A percentile compares a stretch with the other conserved stretches of the same genome.
Conservation (phyloP, 768 basidiomycete species). For the Leccinum sublutescens region DNA sequence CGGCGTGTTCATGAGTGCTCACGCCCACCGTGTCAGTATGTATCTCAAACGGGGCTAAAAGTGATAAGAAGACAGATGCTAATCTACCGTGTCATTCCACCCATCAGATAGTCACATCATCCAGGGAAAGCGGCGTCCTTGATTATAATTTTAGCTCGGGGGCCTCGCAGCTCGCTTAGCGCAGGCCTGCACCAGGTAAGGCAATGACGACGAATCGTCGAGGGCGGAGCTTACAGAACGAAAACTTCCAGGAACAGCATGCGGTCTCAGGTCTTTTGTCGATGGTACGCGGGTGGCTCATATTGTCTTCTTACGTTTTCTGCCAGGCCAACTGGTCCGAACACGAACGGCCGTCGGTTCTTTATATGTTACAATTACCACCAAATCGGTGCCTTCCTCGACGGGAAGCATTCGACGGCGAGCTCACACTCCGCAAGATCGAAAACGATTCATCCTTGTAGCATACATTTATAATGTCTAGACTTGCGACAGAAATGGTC, state of each 20-base stretch:
- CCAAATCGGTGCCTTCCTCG: too few relatives aligned
- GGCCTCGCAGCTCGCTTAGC: not conserved
- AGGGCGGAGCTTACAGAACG: conserved; percentile 54
- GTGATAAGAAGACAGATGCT: not conserved
- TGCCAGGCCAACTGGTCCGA: conserved; percentile 83
- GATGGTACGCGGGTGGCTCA: conserved; percentile 57
- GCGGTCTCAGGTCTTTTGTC: conserved; percentile 81
- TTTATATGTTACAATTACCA: not conserved
- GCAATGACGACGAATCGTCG: conserved; percentile 69
- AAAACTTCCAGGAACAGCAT: conserved; percentile 93
- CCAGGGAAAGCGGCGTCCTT: conserved; percentile 87
- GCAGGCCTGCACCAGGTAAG: conserved; percentile 86
- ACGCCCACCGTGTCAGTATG: too few relatives aligned
- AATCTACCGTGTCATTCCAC: not conserved
- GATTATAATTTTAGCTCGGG: conserved; percentile 4
- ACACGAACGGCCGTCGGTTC: conserved; percentile 37
- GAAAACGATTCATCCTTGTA: conserved; percentile 56
- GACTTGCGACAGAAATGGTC: not conserved
- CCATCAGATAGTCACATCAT: conserved; percentile 57
- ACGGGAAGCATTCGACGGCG: conserved; percentile 57
- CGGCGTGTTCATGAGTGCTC: too few relatives aligned
- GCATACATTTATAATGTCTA: not conserved
- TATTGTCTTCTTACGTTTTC: conserved; percentile 1
- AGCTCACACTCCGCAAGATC: conserved; percentile 94
- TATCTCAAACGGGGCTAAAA: too few relatives aligned